phyloP scores from a whole-genome alignment of 2,329 filamentous ascomycete genomes.

The Scedosporium minutisporum region DNA sequence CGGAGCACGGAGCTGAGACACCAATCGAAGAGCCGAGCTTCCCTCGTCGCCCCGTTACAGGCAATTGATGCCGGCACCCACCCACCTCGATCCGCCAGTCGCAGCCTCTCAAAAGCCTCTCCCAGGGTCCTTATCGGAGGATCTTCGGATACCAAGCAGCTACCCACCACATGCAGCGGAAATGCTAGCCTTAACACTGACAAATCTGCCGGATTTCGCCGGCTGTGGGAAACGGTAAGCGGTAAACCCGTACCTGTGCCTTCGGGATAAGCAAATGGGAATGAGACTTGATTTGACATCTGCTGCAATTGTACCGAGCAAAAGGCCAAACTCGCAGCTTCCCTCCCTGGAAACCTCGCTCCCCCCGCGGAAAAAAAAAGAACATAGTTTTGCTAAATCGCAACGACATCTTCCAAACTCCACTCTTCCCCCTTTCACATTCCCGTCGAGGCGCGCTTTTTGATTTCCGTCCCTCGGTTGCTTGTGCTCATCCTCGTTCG shows the following conservation, averaged over 20 bases:
- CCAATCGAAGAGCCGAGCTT: not conserved
- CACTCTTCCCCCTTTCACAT: not conserved
- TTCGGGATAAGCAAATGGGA: not conserved
- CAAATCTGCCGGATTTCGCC: not conserved
- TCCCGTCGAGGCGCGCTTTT: no score
- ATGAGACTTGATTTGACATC: not conserved
- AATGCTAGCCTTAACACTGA: not conserved
- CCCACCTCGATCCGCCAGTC: not conserved
- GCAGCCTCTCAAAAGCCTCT: not conserved
- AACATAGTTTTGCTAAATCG: not conserved
- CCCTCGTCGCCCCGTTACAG: not conserved
- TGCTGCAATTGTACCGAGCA: no score
- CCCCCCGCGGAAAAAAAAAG: no score
- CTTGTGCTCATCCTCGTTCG: no score
- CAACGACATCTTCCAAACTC: not conserved
- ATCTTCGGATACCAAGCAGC: not conserved
- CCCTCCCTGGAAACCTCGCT: no score
- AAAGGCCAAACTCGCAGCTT: no score
- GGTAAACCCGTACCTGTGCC: not conserved
- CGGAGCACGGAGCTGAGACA: not conserved
- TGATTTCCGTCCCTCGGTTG: no score
- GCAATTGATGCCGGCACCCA: not conserved
- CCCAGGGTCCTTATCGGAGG: not conserved
- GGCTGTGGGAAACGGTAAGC: not conserved
- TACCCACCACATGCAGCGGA: not conserved